Percentiles rank a stretch among this genome's conserved stretches.
phyloP scores from a whole-genome alignment of 768 basidiomycete species.

The Tephrocybe sp. region DNA sequence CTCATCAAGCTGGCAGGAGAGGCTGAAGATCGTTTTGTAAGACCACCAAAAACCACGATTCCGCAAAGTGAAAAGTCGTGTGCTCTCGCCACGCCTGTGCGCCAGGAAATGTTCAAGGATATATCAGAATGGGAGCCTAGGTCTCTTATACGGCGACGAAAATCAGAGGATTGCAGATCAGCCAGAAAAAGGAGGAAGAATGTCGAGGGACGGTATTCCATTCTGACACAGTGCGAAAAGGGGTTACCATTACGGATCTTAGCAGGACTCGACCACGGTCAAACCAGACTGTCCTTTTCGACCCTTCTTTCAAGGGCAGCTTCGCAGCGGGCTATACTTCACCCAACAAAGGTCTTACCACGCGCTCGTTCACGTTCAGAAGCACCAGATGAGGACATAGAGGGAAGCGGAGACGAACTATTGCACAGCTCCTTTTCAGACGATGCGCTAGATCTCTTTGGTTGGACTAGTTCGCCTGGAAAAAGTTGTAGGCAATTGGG shows the following conservation, averaged over 20 bases:
- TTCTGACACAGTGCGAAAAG: not conserved
- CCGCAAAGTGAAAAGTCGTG: not conserved
- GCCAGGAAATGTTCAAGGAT: constrained; percentile 7
- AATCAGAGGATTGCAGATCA: constrained; percentile 7
- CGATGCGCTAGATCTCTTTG: constrained; percentile 51
- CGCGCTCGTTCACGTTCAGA: not conserved
- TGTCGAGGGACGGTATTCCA: not conserved
- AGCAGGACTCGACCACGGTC: not conserved
- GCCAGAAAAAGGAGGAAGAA: constrained; percentile 14
- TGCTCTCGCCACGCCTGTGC: constrained; percentile 7
- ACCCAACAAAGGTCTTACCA: not conserved
- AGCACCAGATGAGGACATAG: not conserved
- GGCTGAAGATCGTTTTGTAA: constrained; percentile 52
- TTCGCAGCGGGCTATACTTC: constrained; percentile 4
- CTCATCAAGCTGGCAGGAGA: constrained; percentile 48
- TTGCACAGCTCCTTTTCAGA: constrained; percentile 34
- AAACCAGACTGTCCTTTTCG: constrained; percentile 1
- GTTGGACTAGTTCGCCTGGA: constrained; percentile 16
- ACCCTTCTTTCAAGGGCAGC: constrained; percentile 5
- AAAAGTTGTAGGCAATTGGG: not conserved
- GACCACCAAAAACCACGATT: constrained; percentile 14
- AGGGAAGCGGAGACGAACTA: not conserved
- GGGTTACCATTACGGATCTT: not conserved
- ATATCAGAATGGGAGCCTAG: constrained; percentile 52
- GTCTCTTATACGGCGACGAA: constrained; percentile 44